These are phyloP conservation scores for Neostapfia colusana DNA, from an alignment of 176 grass and related monocot genomes.

Conservation along the genomic window DNA sequence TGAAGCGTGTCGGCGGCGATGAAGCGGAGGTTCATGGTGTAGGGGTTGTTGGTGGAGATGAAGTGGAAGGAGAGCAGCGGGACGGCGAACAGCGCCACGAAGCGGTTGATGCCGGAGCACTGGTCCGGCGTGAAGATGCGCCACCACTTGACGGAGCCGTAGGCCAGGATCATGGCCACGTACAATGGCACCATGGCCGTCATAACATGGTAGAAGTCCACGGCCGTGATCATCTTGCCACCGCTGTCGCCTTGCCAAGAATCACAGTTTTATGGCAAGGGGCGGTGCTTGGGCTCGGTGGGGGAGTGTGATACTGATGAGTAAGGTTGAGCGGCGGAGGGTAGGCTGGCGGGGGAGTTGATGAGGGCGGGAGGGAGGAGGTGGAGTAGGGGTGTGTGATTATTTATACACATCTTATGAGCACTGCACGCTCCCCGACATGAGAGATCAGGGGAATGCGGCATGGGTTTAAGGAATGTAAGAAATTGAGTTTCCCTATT, in stretches of 20 bases:
- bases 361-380: slow-evolving; percentile 12
- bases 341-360: slow-evolving; percentile 35
- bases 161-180: slow-evolving; percentile 98
- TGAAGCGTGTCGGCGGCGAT: slow-evolving; percentile 97
- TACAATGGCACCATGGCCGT: slow-evolving; percentile 98
- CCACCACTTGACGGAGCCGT: slow-evolving; percentile 98
- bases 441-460: not conserved
- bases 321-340: not conserved
- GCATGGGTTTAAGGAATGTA: slow-evolving; percentile 1
- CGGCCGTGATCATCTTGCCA: slow-evolving; percentile 69
- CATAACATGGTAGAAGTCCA: slow-evolving; percentile 97
- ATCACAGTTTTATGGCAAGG: slow-evolving; percentile 6
- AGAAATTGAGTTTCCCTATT: not conserved
- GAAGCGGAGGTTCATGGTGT: slow-evolving; percentile 96
- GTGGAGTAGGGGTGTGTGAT: slow-evolving; percentile 52
- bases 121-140: slow-evolving; percentile 96
- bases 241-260: not conserved
- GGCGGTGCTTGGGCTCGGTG: not conserved
- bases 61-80: slow-evolving; percentile 99
- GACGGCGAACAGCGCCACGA: slow-evolving; percentile 96
- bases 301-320: slow-evolving; percentile 16
- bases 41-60: slow-evolving; percentile 93
- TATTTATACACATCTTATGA: slow-evolving; percentile 77
- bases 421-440: slow-evolving; percentile 25
- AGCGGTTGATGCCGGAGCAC: slow-evolving; percentile 99